Conservation (phyloP, 2,329 filamentous ascomycete genomes). For the Neospermospora avenae region DNA sequence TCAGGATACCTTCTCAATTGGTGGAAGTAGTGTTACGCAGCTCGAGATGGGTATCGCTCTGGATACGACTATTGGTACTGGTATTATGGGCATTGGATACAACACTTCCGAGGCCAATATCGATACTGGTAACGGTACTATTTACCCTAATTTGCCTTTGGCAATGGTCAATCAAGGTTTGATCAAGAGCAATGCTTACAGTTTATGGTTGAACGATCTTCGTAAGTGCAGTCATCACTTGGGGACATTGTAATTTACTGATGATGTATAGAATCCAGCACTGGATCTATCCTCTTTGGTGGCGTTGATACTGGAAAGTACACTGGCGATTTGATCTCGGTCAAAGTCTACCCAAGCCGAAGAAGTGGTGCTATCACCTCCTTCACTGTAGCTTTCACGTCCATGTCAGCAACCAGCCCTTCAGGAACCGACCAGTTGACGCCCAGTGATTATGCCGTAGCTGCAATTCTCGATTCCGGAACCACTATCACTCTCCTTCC, state of each 20-base stretch:
- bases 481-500: constrained; percentile 67
- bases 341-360: constrained; percentile 31
- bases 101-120: constrained; percentile 43
- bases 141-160: constrained; percentile 34
- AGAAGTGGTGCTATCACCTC: constrained; percentile 20
- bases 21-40: constrained; percentile 44
- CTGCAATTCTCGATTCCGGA: constrained; percentile 62
- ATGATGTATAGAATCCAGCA: constrained; percentile 28
- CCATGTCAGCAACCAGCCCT: constrained; percentile 30
- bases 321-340: constrained; percentile 36
- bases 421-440: constrained; percentile 40
- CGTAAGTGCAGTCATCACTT: constrained; percentile 22
- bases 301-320: constrained; percentile 47
- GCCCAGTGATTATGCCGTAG: constrained; percentile 38
- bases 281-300: constrained; percentile 42
- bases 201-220: constrained; percentile 38
- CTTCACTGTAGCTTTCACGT: constrained; percentile 36
- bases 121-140: constrained; percentile 43
- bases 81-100: constrained; percentile 59
- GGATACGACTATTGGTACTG: constrained; percentile 47
- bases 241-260: constrained; percentile 3
- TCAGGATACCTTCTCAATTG: constrained; percentile 52
- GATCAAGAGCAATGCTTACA: constrained; percentile 42
- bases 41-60: constrained; percentile 55
- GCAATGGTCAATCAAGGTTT: constrained; percentile 41